phyloP scores from a whole-genome alignment of 495 filamentous ascomycete species.

The Talaromyces trachyspermus region DNA sequence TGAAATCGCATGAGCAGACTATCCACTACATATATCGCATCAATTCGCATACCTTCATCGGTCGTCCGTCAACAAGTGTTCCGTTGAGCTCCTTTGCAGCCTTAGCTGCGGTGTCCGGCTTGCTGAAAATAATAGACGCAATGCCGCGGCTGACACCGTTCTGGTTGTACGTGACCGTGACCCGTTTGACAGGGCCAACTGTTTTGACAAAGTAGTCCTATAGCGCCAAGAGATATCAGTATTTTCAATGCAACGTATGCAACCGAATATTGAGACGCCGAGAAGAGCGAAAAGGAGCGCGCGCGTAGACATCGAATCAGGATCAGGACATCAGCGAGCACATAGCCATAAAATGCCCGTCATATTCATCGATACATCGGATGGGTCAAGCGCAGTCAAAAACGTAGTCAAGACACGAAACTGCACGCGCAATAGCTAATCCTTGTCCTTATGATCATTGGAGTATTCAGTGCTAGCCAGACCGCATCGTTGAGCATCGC shows the following conservation, averaged over 20 bases:
- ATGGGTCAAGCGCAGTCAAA: too few species aligned
- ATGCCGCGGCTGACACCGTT: constrained; percentile 86
- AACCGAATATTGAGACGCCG: constrained; percentile 12
- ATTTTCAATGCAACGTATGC: constrained; percentile 21
- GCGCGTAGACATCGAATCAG: constrained; percentile 13
- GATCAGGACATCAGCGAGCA: constrained; percentile 61
- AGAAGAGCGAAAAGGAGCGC: background rate
- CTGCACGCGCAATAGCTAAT: too few species aligned
- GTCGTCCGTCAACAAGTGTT: constrained; percentile 76
- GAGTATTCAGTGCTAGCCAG: too few species aligned
- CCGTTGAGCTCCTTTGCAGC: constrained; percentile 78
- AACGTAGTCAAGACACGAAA: too few species aligned
- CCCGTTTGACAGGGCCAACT: constrained; percentile 82
- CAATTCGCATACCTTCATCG: constrained; percentile 66
- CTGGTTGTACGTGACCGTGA: constrained; percentile 83
- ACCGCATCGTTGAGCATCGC: too few species aligned
- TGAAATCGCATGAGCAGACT: constrained; percentile 29
- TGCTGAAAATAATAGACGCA: constrained; percentile 71
- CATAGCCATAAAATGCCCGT: constrained; percentile 48
- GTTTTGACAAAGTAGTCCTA: constrained; percentile 95
- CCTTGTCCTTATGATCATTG: too few species aligned
- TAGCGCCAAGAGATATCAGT: constrained; percentile 37
- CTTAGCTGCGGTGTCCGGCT: constrained; percentile 68
- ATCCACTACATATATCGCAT: background rate
- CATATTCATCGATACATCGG: too few species aligned